Base-by-base conservation (phyloP, 768 basidiomycete species). In the Hygrocybe punicea region DNA sequence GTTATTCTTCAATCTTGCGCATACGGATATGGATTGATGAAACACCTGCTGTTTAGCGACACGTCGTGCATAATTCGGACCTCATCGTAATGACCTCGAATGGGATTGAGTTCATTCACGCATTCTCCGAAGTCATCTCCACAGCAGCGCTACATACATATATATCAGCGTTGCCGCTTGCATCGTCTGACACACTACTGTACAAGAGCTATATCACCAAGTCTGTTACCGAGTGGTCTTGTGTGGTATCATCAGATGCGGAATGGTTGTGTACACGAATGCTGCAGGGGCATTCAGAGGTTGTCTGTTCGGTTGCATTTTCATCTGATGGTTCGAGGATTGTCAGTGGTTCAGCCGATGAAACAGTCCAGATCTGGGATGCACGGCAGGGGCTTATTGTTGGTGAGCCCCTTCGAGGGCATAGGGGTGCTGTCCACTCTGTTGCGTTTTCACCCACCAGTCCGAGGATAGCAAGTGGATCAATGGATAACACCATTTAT, bases 401-500 rank as follows among this genome's bases (percentile, higher is more conserved):
- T n/a, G n/a, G 6, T 34, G 14, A 35, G 16, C 24, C n/a, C 25
- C 54, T 46, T 14, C 21, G 24, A 14, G 54, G 54, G 23, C 54
- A 55, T 34, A 44, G 44, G 6, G 35, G 13, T 21, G 9, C n/a
- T 34, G 42, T 55, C 29, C 7, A 16, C 29, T 52, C 50, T 10
- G 48, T 51, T 16, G 17, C 51, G 33, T 57, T 53, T 48, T 57
- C 51, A 13, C 56, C 49, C 6, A 46, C 54, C 33, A 19, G 51
- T 17, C 34, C 13, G 10, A 25, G 14, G 29, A 42, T 52, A 7
- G 48, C 40, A 10, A 29, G 46, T 19, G 17, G 19, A 13, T 51
- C 56, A n/a, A 6, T n/a, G 49, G 49, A 57, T 52, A 44, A 33
- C 34, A 51, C 56, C 37, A 40, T 52, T 24, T 24, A 34, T n/a